Conservation (phyloP, 2,329 filamentous ascomycete species). For the Neocatenulostroma microsporum region DNA sequence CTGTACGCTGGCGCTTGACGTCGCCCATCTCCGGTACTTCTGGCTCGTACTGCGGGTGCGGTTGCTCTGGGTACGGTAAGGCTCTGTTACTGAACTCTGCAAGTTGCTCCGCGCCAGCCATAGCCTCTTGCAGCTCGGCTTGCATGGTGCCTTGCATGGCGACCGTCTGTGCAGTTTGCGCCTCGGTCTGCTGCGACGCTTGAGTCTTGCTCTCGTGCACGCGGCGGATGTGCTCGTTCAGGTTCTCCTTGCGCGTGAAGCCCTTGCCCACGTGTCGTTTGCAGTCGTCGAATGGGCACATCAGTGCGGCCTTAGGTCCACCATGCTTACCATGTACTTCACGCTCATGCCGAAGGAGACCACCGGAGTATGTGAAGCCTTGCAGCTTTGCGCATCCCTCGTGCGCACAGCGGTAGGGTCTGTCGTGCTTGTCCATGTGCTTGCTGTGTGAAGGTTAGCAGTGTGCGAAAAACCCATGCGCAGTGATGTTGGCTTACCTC, state of each 20-base stretch:
- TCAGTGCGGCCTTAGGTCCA: slow-evolving; percentile 76
- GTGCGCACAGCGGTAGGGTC: slow-evolving; percentile 78
- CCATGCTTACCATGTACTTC: slow-evolving; percentile 90
- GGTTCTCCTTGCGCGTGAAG: slow-evolving; percentile 87
- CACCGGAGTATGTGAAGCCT: slow-evolving; percentile 91
- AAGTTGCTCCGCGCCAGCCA: slow-evolving; percentile 10
- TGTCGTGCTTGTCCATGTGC: slow-evolving; percentile 97
- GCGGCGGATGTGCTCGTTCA: slow-evolving; percentile 84
- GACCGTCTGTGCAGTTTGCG: slow-evolving; percentile 6
- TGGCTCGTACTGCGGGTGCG: background rate
- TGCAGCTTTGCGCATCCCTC: slow-evolving; percentile 84
- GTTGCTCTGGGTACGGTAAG: background rate
- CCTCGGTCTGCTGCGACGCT: slow-evolving; percentile 13
- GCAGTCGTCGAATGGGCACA: slow-evolving; percentile 79
- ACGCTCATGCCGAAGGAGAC: slow-evolving; percentile 78
- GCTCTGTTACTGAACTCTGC: background rate
- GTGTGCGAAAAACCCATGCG: slow-evolving; percentile 2
- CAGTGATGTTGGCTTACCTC: slow-evolving; percentile 59
- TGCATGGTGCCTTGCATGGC: slow-evolving; percentile 11
- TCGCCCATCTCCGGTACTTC: slow-evolving; percentile 4
- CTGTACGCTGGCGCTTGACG: slow-evolving; percentile 10
- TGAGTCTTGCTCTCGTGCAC: slow-evolving; percentile 51
- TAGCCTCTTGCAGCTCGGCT: slow-evolving; percentile 8
- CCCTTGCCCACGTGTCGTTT: slow-evolving; percentile 82
- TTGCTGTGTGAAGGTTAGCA: slow-evolving; percentile 53